Evolutionary conservation across 179 eudicot species (phyloP), one percentile per base, ranked within the genome.

Genomic region (Corrigiola litoralis): DNA sequence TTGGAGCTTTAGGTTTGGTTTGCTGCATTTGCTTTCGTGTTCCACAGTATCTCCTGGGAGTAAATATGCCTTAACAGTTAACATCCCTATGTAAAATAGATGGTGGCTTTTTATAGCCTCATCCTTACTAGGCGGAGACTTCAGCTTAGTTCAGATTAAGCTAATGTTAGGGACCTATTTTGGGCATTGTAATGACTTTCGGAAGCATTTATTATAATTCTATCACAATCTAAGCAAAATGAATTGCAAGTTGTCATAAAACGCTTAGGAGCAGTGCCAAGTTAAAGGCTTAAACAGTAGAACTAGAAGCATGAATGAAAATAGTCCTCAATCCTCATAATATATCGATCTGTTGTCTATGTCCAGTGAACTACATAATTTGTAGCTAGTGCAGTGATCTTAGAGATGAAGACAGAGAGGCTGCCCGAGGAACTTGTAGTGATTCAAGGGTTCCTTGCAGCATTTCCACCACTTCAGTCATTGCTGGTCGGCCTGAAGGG

Each of bases 401-500:
- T 17, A 27, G 10, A 23, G 67, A 58, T 28, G 50, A 50, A n/a
- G 62, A 56, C 17, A 67, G 37, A 16, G 72, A 54, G 18, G 49
- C 4, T 27, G 47, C 31, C 12, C 37, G 68, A 18, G 77, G 68
- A 29, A 67, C 16, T 45, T 73, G 77, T 28, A 73, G 41, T 6
- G 56, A 27, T 14, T 70, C 72, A 44, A 45, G 31, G 0, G 24
- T 32, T 47, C 79, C 79, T 61, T 75, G 68, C 4, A 75, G 68
- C 79, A 75, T 75, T 34, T 75, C 79, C 25, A 70, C 75, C 48
- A 75, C 79, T 46, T 62, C 31, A 33, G 64, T 61, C 75, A 75
- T 75, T 18, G 74, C 67, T n/a, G 79, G 79, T 20, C 79, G 67
- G 50, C 54, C 61, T 14, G 63, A 47, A 46, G 79, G 79, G 46